phyloP scores from a whole-genome alignment of 2,329 filamentous ascomycete species.

The Epichloe baconii region DNA sequence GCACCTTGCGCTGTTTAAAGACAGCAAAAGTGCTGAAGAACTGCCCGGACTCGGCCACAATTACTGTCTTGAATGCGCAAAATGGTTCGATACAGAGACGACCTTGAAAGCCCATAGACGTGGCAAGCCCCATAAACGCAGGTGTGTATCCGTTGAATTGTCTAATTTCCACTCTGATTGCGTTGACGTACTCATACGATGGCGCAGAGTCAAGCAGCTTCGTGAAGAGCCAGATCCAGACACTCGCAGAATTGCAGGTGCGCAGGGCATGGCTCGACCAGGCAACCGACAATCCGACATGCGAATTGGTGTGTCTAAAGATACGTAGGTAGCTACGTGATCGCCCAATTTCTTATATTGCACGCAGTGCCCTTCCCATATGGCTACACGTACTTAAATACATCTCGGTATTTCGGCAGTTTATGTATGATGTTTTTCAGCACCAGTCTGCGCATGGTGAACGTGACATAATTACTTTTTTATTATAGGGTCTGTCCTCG shows the following conservation, averaged over 20 bases:
- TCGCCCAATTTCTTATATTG: neutral
- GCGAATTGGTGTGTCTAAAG: neutral
- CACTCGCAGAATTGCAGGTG: conserved; percentile 74
- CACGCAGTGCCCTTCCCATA: neutral
- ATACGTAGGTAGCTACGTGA: neutral
- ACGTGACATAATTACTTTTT: conserved; percentile 8
- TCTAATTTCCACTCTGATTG: neutral
- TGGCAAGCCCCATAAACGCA: conserved; percentile 88
- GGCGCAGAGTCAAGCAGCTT: conserved; percentile 60
- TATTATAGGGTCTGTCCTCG: conserved; percentile 33
- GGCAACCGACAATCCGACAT: conserved; percentile 38
- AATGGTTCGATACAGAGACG: conserved; percentile 82
- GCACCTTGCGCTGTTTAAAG: conserved; percentile 69
- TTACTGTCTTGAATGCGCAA: conserved; percentile 89
- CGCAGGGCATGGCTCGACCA: conserved; percentile 57
- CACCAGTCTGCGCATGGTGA: neutral
- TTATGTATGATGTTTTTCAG: neutral
- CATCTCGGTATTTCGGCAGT: neutral
- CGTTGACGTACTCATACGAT: neutral
- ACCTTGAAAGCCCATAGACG: conserved; percentile 65
- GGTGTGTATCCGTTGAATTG: conserved; percentile 24
- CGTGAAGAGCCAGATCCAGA: conserved; percentile 79
- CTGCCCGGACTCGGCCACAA: conserved; percentile 72
- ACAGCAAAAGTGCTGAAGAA: conserved; percentile 70
- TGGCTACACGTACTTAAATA: neutral